Conservation (phyloP, 805 yeast species). For the Suhomyces faveliae region DNA sequence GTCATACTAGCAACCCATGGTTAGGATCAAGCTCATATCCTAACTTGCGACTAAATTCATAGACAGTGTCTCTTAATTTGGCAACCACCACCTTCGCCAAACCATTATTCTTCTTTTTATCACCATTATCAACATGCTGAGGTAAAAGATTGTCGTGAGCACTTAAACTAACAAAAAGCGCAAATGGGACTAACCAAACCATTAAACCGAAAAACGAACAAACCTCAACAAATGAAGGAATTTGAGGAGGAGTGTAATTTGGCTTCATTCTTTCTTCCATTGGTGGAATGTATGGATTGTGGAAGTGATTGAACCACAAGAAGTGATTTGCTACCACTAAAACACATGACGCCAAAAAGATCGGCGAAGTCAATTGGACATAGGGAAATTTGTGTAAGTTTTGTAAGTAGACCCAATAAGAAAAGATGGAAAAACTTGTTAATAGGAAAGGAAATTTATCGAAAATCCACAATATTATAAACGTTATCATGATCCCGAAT, state of each 20-base stretch:
- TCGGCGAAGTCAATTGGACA: conserved; percentile 69
- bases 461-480: conserved; percentile 58
- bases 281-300: conserved; percentile 69
- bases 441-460: conserved; percentile 79
- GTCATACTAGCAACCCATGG: conserved; percentile 48
- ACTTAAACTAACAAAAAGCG: conserved; percentile 84
- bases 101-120: conserved; percentile 46
- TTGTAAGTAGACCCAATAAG: conserved; percentile 72
- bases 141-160: conserved; percentile 92
- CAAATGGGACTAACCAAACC: conserved; percentile 92
- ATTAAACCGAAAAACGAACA: conserved; percentile 94
- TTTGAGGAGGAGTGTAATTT: conserved; percentile 58
- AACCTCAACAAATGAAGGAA: conserved; percentile 83
- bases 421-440: conserved; percentile 62
- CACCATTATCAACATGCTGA: conserved; percentile 29
- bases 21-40: conserved; percentile 59
- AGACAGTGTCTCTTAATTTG: conserved; percentile 46
- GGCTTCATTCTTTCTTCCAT: conserved; percentile 57
- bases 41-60: conserved; percentile 48
- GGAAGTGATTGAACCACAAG: conserved; percentile 86
- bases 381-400: conserved; percentile 82
- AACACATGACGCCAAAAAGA: conserved; percentile 67
- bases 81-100: conserved; percentile 67
- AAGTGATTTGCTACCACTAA: conserved; percentile 80
- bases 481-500: conserved; percentile 53